Evolutionary conservation across 192 early-diverging fungal genomes (phyloP).

Genomic region (Paraglomus brasilianum): DNA sequence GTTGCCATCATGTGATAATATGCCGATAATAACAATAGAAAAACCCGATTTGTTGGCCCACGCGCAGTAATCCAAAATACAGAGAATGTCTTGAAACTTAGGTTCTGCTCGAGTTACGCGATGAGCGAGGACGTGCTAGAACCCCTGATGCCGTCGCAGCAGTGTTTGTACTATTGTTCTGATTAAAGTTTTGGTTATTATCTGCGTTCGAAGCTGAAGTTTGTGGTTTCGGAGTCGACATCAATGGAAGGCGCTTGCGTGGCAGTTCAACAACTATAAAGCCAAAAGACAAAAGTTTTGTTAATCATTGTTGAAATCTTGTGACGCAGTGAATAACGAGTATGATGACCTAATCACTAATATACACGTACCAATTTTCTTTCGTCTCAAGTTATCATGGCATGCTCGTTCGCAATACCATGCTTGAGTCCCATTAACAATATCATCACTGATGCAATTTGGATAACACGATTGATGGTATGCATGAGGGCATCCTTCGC

Average conservation of each 20-base stretch:
- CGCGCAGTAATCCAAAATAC: too few relatives aligned
- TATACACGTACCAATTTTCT: constrained; percentile 46
- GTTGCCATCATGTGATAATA: too few relatives aligned
- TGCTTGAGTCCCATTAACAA: constrained; percentile 46
- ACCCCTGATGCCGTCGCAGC: constrained; percentile 33
- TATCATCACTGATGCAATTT: constrained; percentile 41
- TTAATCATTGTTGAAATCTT: neutral
- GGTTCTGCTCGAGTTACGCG: constrained; percentile 11
- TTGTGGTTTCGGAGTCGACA: constrained; percentile 56
- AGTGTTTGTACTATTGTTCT: neutral
- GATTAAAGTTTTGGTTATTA: neutral
- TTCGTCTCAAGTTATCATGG: constrained; percentile 52
- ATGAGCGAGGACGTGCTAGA: constrained; percentile 22
- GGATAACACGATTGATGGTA: constrained; percentile 74
- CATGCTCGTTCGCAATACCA: constrained; percentile 68
- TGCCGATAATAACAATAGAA: too few relatives aligned
- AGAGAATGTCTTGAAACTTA: too few relatives aligned
- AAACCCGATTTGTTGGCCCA: too few relatives aligned
- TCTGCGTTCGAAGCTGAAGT: neutral
- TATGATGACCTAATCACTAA: neutral
- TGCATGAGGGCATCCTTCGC: constrained; percentile 82
- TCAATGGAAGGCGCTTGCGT: constrained; percentile 60
- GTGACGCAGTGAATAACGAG: too few relatives aligned
- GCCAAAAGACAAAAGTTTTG: neutral
- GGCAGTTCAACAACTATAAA: constrained; percentile 53